Base-by-base conservation (phyloP, 1,139 yeast species). In the Yamadazyma buinensis region DNA sequence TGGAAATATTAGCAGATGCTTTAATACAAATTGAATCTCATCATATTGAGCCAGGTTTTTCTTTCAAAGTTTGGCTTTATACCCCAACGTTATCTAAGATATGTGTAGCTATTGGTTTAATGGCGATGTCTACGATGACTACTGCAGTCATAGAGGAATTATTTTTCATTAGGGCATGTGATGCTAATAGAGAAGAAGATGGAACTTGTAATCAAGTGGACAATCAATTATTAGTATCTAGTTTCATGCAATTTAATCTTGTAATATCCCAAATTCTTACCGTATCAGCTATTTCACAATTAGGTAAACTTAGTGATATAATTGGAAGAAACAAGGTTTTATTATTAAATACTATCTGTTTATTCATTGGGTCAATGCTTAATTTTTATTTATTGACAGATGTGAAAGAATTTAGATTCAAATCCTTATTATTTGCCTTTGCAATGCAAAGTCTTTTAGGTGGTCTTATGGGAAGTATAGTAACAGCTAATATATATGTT, bases 251-350 rank as follows among this genome's bases (percentile, higher is more conserved):
- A 42, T 49, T 42, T n/a, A 43, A 36, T 26, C 36, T 45, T 6
- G 36, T 61, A 3, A 36, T 52, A 15, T 30, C 43, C n/a, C 59
- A 56, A 6, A 35, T 53, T 5, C 41, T 54, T 18, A 54, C 55
- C 40, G 52, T 67, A 30, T 34, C 64, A 3, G 67, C 67, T 2
- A 54, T 66, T 41, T 66, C 68, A 3, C 61, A 69, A 39, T 47
- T 76, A 11, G 84, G 85, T 0, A 67, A 72, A n/a, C 43, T 74
- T 18, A 75, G 84, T 9, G 90, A 83, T 52, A 57, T 67, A 23
- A 59, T 67, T 37, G 92, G 92, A 1, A 60, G 90, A 30, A 72
- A 66, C 38, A 63, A 45, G 1, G 54, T 74, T 15, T 38, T 60
- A 39, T 47, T 63, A 15, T 47, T 59, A 3, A 31, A 26, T 9